Percentiles rank a stretch among this genome's conserved stretches.
Evolutionary conservation across 805 yeast genomes (phyloP).

Genomic region (Sugiyamaella lignohabitans): DNA sequence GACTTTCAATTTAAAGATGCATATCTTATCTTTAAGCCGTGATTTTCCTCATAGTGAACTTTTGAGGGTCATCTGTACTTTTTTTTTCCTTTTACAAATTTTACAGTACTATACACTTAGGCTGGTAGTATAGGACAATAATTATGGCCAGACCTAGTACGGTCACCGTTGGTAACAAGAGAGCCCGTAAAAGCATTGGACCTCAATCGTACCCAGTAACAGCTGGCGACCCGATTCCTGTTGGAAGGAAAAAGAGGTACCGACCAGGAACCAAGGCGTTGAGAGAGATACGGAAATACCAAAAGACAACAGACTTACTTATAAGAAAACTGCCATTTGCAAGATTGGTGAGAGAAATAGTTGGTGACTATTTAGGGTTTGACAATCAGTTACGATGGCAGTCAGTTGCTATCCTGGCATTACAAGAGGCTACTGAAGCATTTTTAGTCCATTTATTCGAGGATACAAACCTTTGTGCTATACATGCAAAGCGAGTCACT

Average conservation of each 20-base stretch:
- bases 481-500: constrained; percentile 98
- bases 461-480: constrained; percentile 97
- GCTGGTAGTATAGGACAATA: too few relatives aligned
- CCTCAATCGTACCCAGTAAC: too few relatives aligned
- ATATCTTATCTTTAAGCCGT: too few relatives aligned
- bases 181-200: too few relatives aligned
- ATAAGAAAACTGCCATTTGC: constrained; percentile 97
- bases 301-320: constrained; percentile 89
- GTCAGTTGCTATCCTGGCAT: constrained; percentile 94
- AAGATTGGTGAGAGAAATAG: constrained; percentile 92
- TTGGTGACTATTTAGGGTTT: constrained; percentile 38
- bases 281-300: constrained; percentile 97
- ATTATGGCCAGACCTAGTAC: too few relatives aligned
- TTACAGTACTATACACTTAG: too few relatives aligned
- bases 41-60: too few relatives aligned
- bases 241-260: constrained; percentile 43
- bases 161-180: too few relatives aligned
- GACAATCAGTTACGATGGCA: constrained; percentile 80
- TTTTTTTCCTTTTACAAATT: too few relatives aligned
- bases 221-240: too few relatives aligned
- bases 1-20: too few relatives aligned
- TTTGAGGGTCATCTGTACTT: too few relatives aligned
- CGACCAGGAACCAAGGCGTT: constrained; percentile 94
- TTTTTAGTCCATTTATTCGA: constrained; percentile 93
- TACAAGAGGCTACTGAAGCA: constrained; percentile 98